These are phyloP conservation scores for Punica granatum DNA, from an alignment of 345 rosid genomes.

Conservation along the genomic window DNA sequence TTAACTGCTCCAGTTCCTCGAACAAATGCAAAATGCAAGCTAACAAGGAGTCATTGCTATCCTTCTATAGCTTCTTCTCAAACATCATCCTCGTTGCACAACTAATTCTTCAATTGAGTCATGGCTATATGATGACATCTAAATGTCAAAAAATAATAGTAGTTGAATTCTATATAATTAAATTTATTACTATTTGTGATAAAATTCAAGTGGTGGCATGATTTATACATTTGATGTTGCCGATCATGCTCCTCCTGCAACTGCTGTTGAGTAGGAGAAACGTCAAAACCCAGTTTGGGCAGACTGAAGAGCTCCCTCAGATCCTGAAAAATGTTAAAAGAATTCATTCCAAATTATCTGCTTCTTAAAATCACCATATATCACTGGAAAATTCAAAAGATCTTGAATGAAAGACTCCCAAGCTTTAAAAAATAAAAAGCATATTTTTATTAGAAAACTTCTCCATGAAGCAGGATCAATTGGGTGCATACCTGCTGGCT, in stretches of 20 bases:
- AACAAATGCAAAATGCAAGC: background rate
- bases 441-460: background rate
- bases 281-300: conserved; percentile 79
- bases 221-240: conserved; percentile 59
- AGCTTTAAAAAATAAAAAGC: background rate
- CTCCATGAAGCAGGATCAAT: background rate
- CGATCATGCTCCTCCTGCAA: conserved; percentile 79
- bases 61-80: background rate
- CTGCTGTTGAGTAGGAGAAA: conserved; percentile 86
- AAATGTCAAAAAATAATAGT: background rate
- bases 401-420: background rate
- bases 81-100: background rate
- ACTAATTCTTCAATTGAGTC: background rate
- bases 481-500: conserved; percentile 61
- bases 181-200: background rate
- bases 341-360: background rate
- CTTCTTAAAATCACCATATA: background rate
- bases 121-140: background rate
- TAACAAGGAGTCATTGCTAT: background rate
- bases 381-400: background rate
- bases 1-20: background rate
- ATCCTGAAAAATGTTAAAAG: conserved; percentile 41
- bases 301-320: conserved; percentile 85
- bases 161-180: background rate
- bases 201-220: background rate